A percentile compares a stretch with the other conserved stretches of the same genome.
Evolutionary conservation across 2,329 filamentous ascomycete genomes (phyloP).

Genomic region (Alternaria novae-zelandiae): DNA sequence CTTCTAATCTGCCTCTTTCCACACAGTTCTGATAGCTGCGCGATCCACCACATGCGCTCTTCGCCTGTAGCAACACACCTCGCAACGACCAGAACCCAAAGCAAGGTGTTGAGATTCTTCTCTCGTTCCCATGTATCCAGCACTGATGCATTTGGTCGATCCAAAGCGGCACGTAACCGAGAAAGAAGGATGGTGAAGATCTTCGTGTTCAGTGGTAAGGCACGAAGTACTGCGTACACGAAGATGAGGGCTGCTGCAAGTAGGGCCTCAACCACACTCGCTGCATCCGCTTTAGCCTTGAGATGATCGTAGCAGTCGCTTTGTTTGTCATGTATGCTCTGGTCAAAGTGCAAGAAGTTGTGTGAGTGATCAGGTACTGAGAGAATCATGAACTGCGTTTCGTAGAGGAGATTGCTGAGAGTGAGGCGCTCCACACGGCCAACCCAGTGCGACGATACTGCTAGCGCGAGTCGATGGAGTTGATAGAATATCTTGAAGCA

Average conservation of each 20-base stretch:
- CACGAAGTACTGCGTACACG: conserved; percentile 27
- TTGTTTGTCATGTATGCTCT: not conserved
- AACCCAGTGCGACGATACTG: conserved; percentile 23
- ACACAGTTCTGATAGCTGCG: conserved; percentile 18
- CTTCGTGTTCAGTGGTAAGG: conserved; percentile 26
- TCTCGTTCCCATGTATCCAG: conserved; percentile 18
- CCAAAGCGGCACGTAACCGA: not conserved
- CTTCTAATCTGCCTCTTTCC: not conserved
- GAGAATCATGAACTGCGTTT: conserved; percentile 27
- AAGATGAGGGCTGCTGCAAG: conserved; percentile 30
- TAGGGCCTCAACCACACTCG: conserved; percentile 24
- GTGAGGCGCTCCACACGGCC: conserved; percentile 16
- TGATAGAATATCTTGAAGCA: conserved; percentile 39
- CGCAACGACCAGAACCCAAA: conserved; percentile 31
- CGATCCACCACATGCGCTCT: conserved; percentile 25
- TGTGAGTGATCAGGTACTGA: conserved; percentile 26
- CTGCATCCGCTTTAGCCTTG: conserved; percentile 19
- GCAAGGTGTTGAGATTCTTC: conserved; percentile 25
- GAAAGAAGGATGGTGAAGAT: conserved; percentile 16
- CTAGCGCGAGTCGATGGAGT: conserved; percentile 31
- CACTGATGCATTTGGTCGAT: not conserved
- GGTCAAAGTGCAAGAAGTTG: conserved; percentile 21
- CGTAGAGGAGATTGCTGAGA: conserved; percentile 31
- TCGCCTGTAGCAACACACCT: conserved; percentile 12
- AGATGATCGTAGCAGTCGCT: conserved; percentile 1